Evolutionary conservation across 495 filamentous ascomycete species (phyloP).

Genomic region (Friedmanniomyces simplex): DNA sequence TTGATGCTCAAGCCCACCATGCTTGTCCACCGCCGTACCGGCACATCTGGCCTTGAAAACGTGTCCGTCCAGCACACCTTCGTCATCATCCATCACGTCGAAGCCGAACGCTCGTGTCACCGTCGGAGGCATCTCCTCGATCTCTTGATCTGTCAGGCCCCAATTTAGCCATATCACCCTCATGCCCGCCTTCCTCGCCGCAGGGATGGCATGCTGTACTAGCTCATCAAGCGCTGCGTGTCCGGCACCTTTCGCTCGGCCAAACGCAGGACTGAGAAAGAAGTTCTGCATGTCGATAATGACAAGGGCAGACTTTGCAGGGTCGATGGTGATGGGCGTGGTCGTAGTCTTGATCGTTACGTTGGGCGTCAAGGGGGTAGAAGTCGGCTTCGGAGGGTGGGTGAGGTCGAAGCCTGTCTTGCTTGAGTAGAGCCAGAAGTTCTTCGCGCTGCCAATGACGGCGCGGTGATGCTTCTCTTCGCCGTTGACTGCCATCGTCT

Average conservation of each 20-base stretch:
- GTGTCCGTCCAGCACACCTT: slow-evolving; percentile 10
- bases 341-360: slow-evolving; percentile 23
- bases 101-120: slow-evolving; percentile 40
- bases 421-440: slow-evolving; percentile 27
- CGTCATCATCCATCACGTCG: slow-evolving; percentile 19
- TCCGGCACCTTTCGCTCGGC: slow-evolving; percentile 25
- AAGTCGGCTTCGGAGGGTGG: slow-evolving; percentile 6
- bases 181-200: slow-evolving; percentile 38
- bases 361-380: background rate
- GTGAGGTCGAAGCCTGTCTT: slow-evolving; percentile 28
- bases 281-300: slow-evolving; percentile 57
- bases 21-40: slow-evolving; percentile 21
- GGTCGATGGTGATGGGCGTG: slow-evolving; percentile 33
- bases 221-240: slow-evolving; percentile 27
- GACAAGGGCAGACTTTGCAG: slow-evolving; percentile 39
- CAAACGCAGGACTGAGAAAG: slow-evolving; percentile 40
- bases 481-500: slow-evolving; percentile 9
- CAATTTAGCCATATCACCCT: slow-evolving; percentile 52
- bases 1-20: slow-evolving; percentile 18
- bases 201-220: slow-evolving; percentile 33
- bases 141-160: slow-evolving; percentile 45
- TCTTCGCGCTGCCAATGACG: slow-evolving; percentile 23
- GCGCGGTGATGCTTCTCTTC: slow-evolving; percentile 14
- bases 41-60: slow-evolving; percentile 4
- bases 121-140: slow-evolving; percentile 41